Evolutionary conservation across 345 rosid genomes (phyloP), one percentile per base, ranked within the genome.

Genomic region (Arabidopsis arenosa): DNA sequence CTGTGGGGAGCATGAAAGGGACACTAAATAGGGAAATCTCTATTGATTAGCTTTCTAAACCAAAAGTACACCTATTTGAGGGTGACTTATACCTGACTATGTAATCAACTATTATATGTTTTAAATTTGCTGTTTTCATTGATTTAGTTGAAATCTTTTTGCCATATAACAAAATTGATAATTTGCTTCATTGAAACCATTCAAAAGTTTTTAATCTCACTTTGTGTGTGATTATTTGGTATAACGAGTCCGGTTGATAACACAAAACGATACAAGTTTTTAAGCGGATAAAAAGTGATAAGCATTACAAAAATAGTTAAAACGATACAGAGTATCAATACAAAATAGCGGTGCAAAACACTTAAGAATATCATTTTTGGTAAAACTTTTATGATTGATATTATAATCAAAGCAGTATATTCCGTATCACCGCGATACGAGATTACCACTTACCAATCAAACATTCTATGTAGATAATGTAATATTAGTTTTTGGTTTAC

Each of bases 1-100:
- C 21, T 65, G 33, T 56, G 66, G 55, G 70, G 65, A 32, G 66
- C 47, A 45, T 45, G 44, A 58, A 18, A 70, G 45, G n/a, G 56
- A 43, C 21, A 57, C 43, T 45, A 49, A 3, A 49, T 49, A 57
- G 56, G 14, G 53, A 57, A 45, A 57, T 17, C 26, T 32, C 44
- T 15, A 48, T 23, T 4, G 33, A 43, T 70, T 32, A 11, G 11
- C 47, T 55, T 63, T 54, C 10, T 63, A 14, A 54, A 43, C 63
- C 12, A 64, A 54, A 63, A 14, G 37, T 21, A 54, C 18, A 37
- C 37, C 51, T 57, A 37, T 56, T 47, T 56, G 59, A 65, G 10
- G 14, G n/a, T 15, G 66, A 56, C 51, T 45, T 56, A 36, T 57
- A 66, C 72, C 32, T 28, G 32, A 28, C 4, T 28, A 28, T 28